These are phyloP conservation scores for Medicago lupulina DNA, from an alignment of 306 rosid species.

Conservation along the genomic window DNA sequence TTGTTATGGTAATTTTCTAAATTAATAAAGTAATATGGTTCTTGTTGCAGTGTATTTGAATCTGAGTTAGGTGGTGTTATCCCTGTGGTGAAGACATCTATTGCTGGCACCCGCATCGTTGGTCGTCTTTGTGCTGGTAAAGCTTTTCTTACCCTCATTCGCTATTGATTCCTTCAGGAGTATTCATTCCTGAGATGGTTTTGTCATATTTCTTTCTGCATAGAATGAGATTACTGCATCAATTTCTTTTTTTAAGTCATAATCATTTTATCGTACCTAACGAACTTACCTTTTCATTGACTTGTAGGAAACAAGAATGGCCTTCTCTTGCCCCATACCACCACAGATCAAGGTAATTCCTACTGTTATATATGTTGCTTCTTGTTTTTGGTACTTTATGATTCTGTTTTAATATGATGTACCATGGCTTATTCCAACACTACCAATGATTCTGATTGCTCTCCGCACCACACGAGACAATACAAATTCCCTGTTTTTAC, in stretches of 20 bases:
- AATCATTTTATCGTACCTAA: constrained; percentile 10
- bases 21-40: constrained; percentile 26
- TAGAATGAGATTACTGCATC: background rate
- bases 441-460: constrained; percentile 2
- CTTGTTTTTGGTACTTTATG: background rate
- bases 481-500: background rate
- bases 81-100: constrained; percentile 90
- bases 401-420: constrained; percentile 27
- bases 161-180: background rate
- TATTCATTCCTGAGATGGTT: constrained; percentile 16
- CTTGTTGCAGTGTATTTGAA: constrained; percentile 67
- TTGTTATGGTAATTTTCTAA: background rate
- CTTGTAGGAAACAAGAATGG: constrained; percentile 91
- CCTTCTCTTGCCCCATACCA: constrained; percentile 89
- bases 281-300: constrained; percentile 12
- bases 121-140: constrained; percentile 97
- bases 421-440: constrained; percentile 4
- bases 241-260: background rate
- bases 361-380: constrained; percentile 15
- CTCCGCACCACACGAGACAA: background rate
- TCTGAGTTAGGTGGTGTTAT: constrained; percentile 76
- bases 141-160: background rate
- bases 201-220: background rate
- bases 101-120: constrained; percentile 82
- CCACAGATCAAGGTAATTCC: constrained; percentile 87